These are phyloP conservation scores for Nymphaea colorata DNA, from an alignment of 164 flowering plant species.

Conservation along the genomic window DNA sequence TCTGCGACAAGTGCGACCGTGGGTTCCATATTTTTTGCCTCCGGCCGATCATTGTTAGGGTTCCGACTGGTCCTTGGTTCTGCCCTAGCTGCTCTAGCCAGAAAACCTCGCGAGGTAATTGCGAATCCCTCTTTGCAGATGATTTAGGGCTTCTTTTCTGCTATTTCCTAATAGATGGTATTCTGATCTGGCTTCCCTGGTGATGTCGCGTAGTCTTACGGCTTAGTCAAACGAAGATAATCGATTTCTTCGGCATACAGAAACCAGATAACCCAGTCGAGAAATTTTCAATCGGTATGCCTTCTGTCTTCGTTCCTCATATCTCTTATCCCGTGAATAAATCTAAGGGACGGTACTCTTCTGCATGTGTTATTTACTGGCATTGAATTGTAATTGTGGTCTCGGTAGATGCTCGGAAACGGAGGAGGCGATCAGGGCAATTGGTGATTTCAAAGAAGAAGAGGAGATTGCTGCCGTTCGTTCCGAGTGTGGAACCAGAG, in stretches of 20 bases:
- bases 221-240: conserved; percentile 37
- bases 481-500: conserved; percentile 40
- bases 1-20: conserved; percentile 51
- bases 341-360: too few species aligned
- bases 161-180: not conserved
- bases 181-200: too few species aligned
- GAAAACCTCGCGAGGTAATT: conserved; percentile 32
- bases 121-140: not conserved
- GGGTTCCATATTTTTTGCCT: conserved; percentile 58
- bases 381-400: not conserved
- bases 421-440: conserved; percentile 29
- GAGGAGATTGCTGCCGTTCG: conserved; percentile 43
- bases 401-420: conserved; percentile 34
- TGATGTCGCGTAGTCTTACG: conserved; percentile 28
- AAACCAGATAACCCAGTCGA: conserved; percentile 4
- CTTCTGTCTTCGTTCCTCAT: not conserved
- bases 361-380: not conserved
- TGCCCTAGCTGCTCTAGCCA: conserved; percentile 41
- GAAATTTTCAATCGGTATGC: not conserved
- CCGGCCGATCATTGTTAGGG: conserved; percentile 45
- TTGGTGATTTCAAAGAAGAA: conserved; percentile 35
- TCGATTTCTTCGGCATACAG: conserved; percentile 52
- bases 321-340: not conserved
- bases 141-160: not conserved
- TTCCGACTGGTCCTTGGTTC: conserved; percentile 56